Percentiles rank a stretch among this genome's conserved stretches.
Evolutionary conservation across 164 flowering plant genomes (phyloP).

Genomic region (Aristolochia fimbriata): DNA sequence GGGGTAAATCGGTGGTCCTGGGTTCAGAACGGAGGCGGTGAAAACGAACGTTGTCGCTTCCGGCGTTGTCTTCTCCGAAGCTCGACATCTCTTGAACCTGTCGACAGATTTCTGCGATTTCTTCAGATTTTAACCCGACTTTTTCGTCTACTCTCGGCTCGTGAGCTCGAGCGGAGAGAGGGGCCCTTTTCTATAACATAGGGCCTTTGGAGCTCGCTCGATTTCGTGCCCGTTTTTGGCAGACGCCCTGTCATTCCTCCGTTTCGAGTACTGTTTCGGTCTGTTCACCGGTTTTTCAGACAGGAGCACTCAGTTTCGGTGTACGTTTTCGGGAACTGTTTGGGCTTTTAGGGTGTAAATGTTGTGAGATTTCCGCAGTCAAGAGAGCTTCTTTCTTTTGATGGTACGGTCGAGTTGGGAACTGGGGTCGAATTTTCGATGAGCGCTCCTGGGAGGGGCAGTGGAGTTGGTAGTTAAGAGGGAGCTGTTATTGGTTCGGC

Average conservation of each 20-base stretch:
- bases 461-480: no score
- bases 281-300: no score
- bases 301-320: no score
- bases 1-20: constrained; percentile 1
- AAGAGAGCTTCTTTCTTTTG: no score
- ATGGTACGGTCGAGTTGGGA: no score
- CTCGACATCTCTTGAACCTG: constrained; percentile 8
- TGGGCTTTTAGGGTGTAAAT: no score
- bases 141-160: neutral
- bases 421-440: no score
- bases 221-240: constrained; percentile 10
- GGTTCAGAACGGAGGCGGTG: constrained; percentile 10
- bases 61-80: constrained; percentile 26
- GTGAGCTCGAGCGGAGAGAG: neutral
- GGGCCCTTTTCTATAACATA: neutral
- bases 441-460: no score
- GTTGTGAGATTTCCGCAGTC: no score
- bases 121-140: neutral
- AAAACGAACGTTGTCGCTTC: constrained; percentile 30
- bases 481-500: no score
- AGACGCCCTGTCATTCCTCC: constrained; percentile 1
- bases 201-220: constrained; percentile 3
- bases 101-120: neutral
- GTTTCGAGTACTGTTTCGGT: constrained; percentile 1
- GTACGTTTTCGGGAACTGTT: no score